Percentiles rank a stretch among this genome's conserved stretches.
Evolutionary conservation across 768 basidiomycete species (phyloP).

Genomic region (Amanita muscaria): DNA sequence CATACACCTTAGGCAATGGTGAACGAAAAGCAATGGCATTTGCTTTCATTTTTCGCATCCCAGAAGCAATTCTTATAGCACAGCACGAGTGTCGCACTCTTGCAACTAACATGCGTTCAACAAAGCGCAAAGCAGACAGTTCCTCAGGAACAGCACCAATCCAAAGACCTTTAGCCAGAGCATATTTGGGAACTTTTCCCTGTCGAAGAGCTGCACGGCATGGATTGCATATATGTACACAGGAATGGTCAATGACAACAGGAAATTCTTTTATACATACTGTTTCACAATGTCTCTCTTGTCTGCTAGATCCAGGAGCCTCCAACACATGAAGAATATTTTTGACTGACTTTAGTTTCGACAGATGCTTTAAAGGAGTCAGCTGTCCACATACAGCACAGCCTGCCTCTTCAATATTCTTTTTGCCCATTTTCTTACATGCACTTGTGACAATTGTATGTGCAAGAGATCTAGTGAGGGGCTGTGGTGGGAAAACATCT

Average conservation of each 20-base stretch:
- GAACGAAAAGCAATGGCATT: no score
- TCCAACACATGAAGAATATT: no score
- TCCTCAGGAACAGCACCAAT: not conserved
- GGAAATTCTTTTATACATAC: not conserved
- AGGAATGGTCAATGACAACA: not conserved
- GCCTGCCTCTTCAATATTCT: not conserved
- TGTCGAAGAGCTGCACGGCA: not conserved
- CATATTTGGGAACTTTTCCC: not conserved
- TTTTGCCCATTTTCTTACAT: not conserved
- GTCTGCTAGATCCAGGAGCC: not conserved
- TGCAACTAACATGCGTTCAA: not conserved
- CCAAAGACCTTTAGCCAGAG: not conserved
- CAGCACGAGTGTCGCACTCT: constrained; percentile 7
- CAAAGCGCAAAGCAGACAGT: not conserved
- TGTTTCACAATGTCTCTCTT: not conserved
- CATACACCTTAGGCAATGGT: not conserved
- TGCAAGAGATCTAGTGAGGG: no score
- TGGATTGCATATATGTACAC: not conserved
- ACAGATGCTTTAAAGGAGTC: not conserved
- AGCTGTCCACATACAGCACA: constrained; percentile 1
- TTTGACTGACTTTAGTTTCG: not conserved
- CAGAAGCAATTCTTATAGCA: no score
- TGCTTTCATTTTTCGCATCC: no score
- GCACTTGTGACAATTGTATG: no score
- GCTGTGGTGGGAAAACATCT: no score